Evolutionary conservation across 306 rosid species (phyloP), one percentile per base, ranked within the genome.

Genomic region (Cucurbita argyrosperma): DNA sequence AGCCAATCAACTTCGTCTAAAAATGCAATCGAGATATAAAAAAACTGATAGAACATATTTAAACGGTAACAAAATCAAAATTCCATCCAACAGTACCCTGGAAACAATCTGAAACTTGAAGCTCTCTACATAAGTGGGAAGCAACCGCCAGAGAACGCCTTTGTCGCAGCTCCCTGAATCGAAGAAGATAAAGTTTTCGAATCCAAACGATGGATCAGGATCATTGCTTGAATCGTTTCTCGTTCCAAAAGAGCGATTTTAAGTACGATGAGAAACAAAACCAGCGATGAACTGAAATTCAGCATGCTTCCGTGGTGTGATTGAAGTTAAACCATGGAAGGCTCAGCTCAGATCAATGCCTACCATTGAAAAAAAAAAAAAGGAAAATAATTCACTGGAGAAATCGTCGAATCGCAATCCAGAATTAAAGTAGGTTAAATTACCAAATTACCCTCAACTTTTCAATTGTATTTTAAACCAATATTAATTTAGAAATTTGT

Each of bases 151-250:
- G 43, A 94, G 86, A 79, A 94, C 71, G 75, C 88, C 75, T 70
- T 62, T 5, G 95, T 90, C 13, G 97, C 96, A 7, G 90, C 87
- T 78, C 89, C 92, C 84, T 94, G 98, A 59, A 83, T 88, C 0
- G 95, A 84, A 46, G 96, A 85, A 77, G 85, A 14, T 15, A 83
- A 78, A 40, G 90, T 74, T 73, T 88, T 87, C 61, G 89, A 88
- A 62, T 89, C 91, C 84, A 89, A 82, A 35, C 92, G 92, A 38
- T 79, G 85, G 37, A 87, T 84, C 81, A 94, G 85, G 37, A 87
- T 84, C 81, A 94, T 53, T 63, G 90, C 81, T 77, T 82, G 60
- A 19, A 94, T 81, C 38, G 89, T 80, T 80, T 86, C 83, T 70
- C 80, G 72, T 30, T 84, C 40, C 11, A 56, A 67, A 1, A 83